Conservation (phyloP, 1,284 basidiomycete genomes). For the Marasmius oreades region DNA sequence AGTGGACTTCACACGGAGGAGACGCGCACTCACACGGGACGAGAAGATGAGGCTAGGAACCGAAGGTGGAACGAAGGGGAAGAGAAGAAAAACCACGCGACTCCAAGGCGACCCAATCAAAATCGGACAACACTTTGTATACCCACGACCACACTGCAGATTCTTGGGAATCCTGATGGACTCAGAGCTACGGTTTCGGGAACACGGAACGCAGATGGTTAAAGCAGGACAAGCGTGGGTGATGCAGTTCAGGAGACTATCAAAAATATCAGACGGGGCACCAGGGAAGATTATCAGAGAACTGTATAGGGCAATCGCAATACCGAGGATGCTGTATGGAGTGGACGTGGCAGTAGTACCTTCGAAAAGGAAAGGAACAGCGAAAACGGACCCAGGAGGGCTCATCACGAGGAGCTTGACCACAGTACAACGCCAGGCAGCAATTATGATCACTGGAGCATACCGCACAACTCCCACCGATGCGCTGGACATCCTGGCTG, state of each 20-base stretch:
- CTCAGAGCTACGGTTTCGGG: neutral
- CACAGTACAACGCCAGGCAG: slow-evolving; percentile 28
- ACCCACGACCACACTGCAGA: neutral
- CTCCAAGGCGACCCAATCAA: neutral
- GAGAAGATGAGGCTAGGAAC: too few species aligned
- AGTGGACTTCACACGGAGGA: neutral
- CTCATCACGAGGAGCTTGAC: slow-evolving; percentile 19
- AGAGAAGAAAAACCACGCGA: neutral
- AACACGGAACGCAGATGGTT: neutral
- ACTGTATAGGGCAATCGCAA: too few species aligned
- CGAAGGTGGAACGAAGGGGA: too few species aligned
- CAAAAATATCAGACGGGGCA: too few species aligned
- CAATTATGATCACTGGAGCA: slow-evolving; percentile 30
- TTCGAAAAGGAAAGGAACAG: too few species aligned
- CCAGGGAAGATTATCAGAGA: too few species aligned
- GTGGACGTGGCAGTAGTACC: too few species aligned
- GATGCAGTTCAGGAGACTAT: neutral
- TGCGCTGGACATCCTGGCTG: slow-evolving; percentile 24
- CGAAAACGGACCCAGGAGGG: too few species aligned
- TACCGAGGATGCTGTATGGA: too few species aligned
- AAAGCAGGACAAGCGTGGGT: slow-evolving; percentile 3
- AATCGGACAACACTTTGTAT: neutral
- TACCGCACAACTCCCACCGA: slow-evolving; percentile 27
- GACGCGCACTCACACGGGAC: neutral
- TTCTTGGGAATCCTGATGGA: slow-evolving; percentile 1